Evolutionary conservation across 2,329 filamentous ascomycete species (phyloP).

Genomic region (Penicillium freii): DNA sequence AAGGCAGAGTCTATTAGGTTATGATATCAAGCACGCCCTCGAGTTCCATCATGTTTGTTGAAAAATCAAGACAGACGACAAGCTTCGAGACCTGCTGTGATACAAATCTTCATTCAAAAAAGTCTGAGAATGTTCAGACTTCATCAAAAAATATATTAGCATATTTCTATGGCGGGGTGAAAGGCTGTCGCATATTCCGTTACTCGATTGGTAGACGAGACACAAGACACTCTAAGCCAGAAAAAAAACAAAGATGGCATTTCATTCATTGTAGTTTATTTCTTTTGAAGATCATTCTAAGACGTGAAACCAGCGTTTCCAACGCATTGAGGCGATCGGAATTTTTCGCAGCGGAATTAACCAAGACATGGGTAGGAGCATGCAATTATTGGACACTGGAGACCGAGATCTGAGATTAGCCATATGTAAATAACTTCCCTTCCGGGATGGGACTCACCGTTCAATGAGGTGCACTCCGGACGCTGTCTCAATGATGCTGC

Average conservation of each 20-base stretch:
- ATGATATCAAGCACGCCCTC: neutral
- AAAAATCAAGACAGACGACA: neutral
- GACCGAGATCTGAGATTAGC: conserved; percentile 4
- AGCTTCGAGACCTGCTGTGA: neutral
- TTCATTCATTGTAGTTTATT: conserved; percentile 2
- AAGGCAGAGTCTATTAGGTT: neutral
- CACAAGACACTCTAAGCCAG: neutral
- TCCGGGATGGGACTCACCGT: conserved; percentile 59
- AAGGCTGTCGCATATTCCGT: neutral
- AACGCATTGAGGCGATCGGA: conserved; percentile 1
- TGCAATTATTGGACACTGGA: neutral
- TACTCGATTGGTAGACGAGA: neutral
- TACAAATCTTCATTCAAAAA: neutral
- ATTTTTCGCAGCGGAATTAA: neutral
- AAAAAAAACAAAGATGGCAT: neutral
- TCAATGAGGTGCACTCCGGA: conserved; percentile 95
- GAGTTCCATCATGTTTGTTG: neutral
- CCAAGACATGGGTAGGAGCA: neutral
- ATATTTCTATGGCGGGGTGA: neutral
- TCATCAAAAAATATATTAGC: neutral
- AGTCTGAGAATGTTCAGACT: no score
- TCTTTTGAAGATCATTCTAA: neutral
- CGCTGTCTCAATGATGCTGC: conserved; percentile 82
- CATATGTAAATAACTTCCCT: neutral
- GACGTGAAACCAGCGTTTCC: neutral